Percentiles rank a stretch among this genome's conserved stretches.
phyloP scores from a whole-genome alignment of 345 rosid genomes.

The Euphorbia tirucalli region DNA sequence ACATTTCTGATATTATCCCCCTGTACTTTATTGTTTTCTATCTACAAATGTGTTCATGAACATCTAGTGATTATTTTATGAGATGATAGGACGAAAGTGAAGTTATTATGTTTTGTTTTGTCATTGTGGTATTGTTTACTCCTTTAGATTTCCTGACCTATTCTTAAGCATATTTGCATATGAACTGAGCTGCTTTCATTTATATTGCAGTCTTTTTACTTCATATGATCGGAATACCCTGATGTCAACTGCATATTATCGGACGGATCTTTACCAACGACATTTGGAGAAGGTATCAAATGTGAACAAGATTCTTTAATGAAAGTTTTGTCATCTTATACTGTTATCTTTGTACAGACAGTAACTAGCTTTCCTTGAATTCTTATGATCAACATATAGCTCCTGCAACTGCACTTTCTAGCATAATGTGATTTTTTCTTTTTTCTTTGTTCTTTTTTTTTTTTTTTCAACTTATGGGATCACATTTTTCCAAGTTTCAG shows the following conservation, averaged over 20 bases:
- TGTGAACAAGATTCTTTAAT: neutral
- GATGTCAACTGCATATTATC: constrained; percentile 88
- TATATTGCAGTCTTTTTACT: constrained; percentile 70
- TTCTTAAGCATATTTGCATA: neutral
- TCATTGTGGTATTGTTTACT: neutral
- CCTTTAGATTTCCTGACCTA: neutral
- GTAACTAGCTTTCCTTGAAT: neutral
- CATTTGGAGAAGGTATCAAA: constrained; percentile 50
- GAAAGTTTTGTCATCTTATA: neutral
- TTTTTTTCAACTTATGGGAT: neutral
- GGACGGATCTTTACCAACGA: constrained; percentile 72
- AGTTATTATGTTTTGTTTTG: too few species aligned
- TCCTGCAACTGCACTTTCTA: neutral
- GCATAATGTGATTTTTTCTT: neutral
- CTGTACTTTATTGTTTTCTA: neutral
- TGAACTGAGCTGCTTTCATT: neutral
- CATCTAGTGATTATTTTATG: too few species aligned
- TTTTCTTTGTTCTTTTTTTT: too few species aligned
- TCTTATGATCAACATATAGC: neutral
- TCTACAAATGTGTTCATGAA: neutral
- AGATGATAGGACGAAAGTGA: too few species aligned
- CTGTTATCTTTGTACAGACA: neutral
- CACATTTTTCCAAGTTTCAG: neutral
- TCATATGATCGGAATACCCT: constrained; percentile 67
- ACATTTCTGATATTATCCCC: too few species aligned